Conservation (phyloP, 768 basidiomycete species). For the Amanita inopinata region DNA sequence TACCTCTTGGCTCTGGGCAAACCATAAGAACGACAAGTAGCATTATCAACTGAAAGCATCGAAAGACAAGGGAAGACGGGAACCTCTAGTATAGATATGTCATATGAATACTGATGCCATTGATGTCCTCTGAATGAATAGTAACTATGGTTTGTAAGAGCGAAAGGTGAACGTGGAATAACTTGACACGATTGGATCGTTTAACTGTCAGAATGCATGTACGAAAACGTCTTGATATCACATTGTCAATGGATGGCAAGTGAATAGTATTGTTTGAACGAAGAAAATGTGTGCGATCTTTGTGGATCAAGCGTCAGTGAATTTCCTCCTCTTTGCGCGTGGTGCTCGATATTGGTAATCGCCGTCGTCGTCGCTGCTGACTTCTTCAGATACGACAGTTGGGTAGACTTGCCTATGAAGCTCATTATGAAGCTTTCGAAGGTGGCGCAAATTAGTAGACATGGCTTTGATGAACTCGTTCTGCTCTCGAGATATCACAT, state of each 20-base stretch:
- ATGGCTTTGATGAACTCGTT: constrained; percentile 64
- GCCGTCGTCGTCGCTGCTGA: constrained; percentile 41
- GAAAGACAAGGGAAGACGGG: constrained; percentile 28
- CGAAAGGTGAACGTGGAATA: no score
- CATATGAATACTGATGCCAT: constrained; percentile 15
- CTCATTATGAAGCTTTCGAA: constrained; percentile 52
- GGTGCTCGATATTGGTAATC: constrained; percentile 30
- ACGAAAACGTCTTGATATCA: not conserved
- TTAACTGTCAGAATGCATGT: no score
- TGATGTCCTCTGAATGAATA: constrained; percentile 1
- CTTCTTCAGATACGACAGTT: constrained; percentile 25
- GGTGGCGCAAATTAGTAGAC: constrained; percentile 40
- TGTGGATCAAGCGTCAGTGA: constrained; percentile 9
- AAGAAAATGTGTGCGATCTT: constrained; percentile 1
- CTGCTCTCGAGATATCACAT: constrained; percentile 23
- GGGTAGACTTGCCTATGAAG: constrained; percentile 25
- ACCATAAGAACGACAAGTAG: no score
- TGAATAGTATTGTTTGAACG: constrained; percentile 1
- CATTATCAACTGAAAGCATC: constrained; percentile 18
- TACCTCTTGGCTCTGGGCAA: no score
- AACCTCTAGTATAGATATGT: constrained; percentile 32
- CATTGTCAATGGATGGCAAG: not conserved
- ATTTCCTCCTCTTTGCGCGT: constrained; percentile 25
- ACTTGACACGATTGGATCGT: no score
- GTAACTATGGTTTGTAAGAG: not conserved